Base-by-base conservation (phyloP, 2,329 filamentous ascomycete species). In the Fusarium redolens region DNA sequence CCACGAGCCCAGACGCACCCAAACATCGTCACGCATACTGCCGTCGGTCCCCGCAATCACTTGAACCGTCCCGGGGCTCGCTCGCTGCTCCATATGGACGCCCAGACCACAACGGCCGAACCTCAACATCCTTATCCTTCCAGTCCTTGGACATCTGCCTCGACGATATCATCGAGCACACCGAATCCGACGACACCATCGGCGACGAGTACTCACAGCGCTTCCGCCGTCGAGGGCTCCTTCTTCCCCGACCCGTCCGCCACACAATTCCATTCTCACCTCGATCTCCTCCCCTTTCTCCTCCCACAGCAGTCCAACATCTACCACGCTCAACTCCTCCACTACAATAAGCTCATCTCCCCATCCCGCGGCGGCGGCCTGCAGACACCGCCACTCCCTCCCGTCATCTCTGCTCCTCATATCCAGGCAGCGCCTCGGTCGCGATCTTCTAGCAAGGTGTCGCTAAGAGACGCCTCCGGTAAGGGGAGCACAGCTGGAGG, bases 271-370 rank as follows among this genome's bases (percentile, higher is more conserved):
- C 81, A 85, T 56, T 79, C 84, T 69, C 84, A 85, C 68, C 76
- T 89, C 76, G 87, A 90, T 71, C 83, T 89, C 66, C 82, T 89
- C 33, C 89, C 89, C 40, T 85, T 89, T 71, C 82, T 90, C 75
- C 84, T 90, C 65, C 88, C 88, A 20, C 89, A 90, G 70, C 88
- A 91, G 72, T 83, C 86, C 38, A 88, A 86, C 45, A 83, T 88
- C 71, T 89, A 90, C 81, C 88, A 91, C 77, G 88, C 88, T 60
- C 89, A 90, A 81, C 86, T 92, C 62, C 85, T 89, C 57, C 86
- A 91, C 75, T 92, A 92, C 85, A 92, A 91, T 81, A 88, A 87
- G 78, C 88, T 92, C 78, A 86, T 92, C 74, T 88, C 89, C 59
- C 86, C 88, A 54, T 83, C 87, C 63, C 83, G 88, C 78, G 85